Evolutionary conservation across 306 rosid species (phyloP).

Genomic region (Begonia peltatifolia): DNA sequence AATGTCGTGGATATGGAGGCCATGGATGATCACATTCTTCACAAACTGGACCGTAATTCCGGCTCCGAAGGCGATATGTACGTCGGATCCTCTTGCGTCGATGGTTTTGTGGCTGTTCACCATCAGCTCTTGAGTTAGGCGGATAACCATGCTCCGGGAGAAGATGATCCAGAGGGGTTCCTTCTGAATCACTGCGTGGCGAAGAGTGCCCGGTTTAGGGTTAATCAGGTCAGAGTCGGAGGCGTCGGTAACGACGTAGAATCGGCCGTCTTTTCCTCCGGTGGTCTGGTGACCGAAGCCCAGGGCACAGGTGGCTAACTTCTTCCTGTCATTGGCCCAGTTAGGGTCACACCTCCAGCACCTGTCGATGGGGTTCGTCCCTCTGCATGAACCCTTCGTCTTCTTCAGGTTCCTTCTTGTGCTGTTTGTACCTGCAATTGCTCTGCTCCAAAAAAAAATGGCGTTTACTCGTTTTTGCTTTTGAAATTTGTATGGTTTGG

Average conservation of each 20-base stretch:
- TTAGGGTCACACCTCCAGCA: slow-evolving; percentile 79
- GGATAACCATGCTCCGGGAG: slow-evolving; percentile 34
- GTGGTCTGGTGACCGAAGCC: slow-evolving; percentile 51
- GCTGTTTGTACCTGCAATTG: not conserved
- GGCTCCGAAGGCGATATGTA: slow-evolving; percentile 41
- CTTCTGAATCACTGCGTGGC: slow-evolving; percentile 43
- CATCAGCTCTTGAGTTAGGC: slow-evolving; percentile 44
- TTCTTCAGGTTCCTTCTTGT: slow-evolving; percentile 25
- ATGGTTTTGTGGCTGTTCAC: slow-evolving; percentile 48
- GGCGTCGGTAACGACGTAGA: slow-evolving; percentile 40
- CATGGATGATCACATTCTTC: slow-evolving; percentile 47
- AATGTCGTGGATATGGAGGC: slow-evolving; percentile 37
- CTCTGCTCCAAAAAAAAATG: slow-evolving; percentile 20
- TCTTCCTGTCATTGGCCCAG: slow-evolving; percentile 51
- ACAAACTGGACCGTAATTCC: slow-evolving; percentile 56
- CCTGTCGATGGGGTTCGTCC: slow-evolving; percentile 66
- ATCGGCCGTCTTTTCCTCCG: slow-evolving; percentile 46
- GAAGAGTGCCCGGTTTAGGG: slow-evolving; percentile 51
- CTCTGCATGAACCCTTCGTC: slow-evolving; percentile 13
- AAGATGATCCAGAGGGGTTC: slow-evolving; percentile 69
- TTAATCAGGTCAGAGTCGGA: slow-evolving; percentile 36
- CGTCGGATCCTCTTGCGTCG: slow-evolving; percentile 52
- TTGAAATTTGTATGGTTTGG: too few relatives aligned
- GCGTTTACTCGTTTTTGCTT: not conserved
- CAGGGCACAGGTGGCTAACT: slow-evolving; percentile 31